These are phyloP conservation scores for Fonsecaea multimorphosa DNA, from an alignment of 2,329 filamentous ascomycete genomes.

Conservation along the genomic window DNA sequence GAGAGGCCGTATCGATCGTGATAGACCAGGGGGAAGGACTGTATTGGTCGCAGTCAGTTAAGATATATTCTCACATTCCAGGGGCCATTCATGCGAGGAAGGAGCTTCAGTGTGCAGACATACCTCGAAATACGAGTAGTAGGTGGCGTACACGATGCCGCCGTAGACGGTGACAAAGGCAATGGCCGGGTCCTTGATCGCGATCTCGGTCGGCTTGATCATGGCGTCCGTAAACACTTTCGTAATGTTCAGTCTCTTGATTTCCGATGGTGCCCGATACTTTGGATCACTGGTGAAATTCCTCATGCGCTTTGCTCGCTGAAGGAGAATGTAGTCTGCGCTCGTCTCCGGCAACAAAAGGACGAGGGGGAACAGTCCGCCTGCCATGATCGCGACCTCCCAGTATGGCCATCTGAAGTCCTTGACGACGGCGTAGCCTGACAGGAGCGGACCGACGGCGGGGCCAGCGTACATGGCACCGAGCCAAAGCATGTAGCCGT, in stretches of 20 bases:
- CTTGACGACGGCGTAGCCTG: slow-evolving; percentile 10
- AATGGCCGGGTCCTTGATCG: slow-evolving; percentile 13
- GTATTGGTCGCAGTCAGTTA: not conserved
- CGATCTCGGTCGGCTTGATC: slow-evolving; percentile 10
- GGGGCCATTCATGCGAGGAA: not conserved
- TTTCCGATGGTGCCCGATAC: slow-evolving; percentile 11
- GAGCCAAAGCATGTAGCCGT: slow-evolving; percentile 15
- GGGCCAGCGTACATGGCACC: slow-evolving; percentile 14
- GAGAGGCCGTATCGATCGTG: slow-evolving; percentile 7
- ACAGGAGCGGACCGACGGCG: slow-evolving; percentile 6
- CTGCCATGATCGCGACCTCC: slow-evolving; percentile 15
- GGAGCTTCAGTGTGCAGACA: not conserved
- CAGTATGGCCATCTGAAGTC: slow-evolving; percentile 15
- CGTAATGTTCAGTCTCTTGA: slow-evolving; percentile 1
- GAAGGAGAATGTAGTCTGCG: slow-evolving; percentile 11
- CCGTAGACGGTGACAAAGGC: slow-evolving; percentile 11
- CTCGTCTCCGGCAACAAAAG: slow-evolving; percentile 10
- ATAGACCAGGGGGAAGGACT: slow-evolving; percentile 17
- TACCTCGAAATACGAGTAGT: slow-evolving; percentile 19
- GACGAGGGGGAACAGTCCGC: not conserved
- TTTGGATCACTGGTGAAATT: slow-evolving; percentile 5
- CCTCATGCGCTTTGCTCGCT: slow-evolving; percentile 13
- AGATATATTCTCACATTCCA: not conserved
- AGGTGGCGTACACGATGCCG: slow-evolving; percentile 15
- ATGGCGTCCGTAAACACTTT: slow-evolving; percentile 3